Evolutionary conservation across 805 yeast genomes (phyloP).

Genomic region (Candida broadrunensis): DNA sequence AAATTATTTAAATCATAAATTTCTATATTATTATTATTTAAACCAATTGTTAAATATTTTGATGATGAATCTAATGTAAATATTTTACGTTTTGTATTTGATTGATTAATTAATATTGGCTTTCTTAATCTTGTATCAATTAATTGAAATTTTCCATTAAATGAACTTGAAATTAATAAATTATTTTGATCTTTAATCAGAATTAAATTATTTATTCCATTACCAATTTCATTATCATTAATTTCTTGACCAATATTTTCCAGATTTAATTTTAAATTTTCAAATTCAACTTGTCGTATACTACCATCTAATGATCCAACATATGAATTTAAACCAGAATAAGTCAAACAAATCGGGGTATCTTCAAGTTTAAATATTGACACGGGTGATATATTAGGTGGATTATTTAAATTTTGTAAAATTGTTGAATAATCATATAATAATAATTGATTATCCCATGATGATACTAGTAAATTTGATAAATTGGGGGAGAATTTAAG

Average conservation of each 20-base stretch:
- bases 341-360: constrained; percentile 7
- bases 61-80: constrained; percentile 58
- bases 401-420: constrained; percentile 10
- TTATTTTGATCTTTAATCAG: constrained; percentile 20
- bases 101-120: constrained; percentile 4
- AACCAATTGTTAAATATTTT: constrained; percentile 47
- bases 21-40: constrained; percentile 51
- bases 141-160: constrained; percentile 54
- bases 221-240: constrained; percentile 12
- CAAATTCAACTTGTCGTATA: constrained; percentile 51
- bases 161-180: constrained; percentile 53
- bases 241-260: constrained; percentile 6
- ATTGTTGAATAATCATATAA: constrained; percentile 32
- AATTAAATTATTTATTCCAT: constrained; percentile 36
- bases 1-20: constrained; percentile 55
- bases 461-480: constrained; percentile 41
- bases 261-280: constrained; percentile 22
- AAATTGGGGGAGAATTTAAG: constrained; percentile 40
- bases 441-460: constrained; percentile 56
- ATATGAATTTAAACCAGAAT: constrained; percentile 13
- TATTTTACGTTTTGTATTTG: constrained; percentile 38
- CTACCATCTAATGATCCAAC: constrained; percentile 56
- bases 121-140: constrained; percentile 36
- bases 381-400: constrained; percentile 1
- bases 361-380: constrained; percentile 2